Evolutionary conservation across 2,329 filamentous ascomycete genomes (phyloP), one percentile per base, ranked within the genome.

Genomic region (Geosmithia morbida): DNA sequence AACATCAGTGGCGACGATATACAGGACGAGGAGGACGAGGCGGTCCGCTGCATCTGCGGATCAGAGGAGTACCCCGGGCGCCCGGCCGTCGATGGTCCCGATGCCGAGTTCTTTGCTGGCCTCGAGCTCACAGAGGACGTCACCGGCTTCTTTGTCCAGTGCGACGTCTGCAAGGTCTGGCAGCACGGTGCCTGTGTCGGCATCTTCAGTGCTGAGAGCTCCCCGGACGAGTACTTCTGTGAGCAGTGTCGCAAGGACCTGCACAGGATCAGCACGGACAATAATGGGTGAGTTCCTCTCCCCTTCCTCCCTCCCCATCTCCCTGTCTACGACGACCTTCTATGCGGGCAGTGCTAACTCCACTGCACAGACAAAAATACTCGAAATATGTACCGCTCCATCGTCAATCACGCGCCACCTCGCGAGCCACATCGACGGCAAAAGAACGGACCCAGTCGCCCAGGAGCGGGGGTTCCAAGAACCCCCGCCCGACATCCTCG

Each of bases 141-240:
- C 54, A 92, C 90, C 43, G 90, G 89, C 46, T 84, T 97, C 66
- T 98, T 96, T 66, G 89, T 98, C 54, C 90, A 97, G 70, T 98
- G 92, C 75, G 92, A 97, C 66, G 74, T 86, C 53, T 98, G 92
- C 72, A 94, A 94, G 62, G 92, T 97, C 52, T 98, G 90, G 92
- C 92, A 98, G 64, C 92, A 98, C 62, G 92, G 92, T 57, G 90
- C 89, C 51, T 98, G 92, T 60, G 90, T 98, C 50, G 90, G 92
- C 51, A 95, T 98, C 59, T 88, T 94, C 69, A 92, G 92, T 55
- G 90, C 95, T 65, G 83, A 86, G 55, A 83, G 85, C 62, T 90
- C 87, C 54, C 92, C 92, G 10, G 90, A 97, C 48, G 89, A 97
- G 64, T 98, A 98, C 69, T 98, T 92, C 61, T 98, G 92, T 67